phyloP scores from a whole-genome alignment of 371 early-diverging fungal species.

The Nematocida major region DNA sequence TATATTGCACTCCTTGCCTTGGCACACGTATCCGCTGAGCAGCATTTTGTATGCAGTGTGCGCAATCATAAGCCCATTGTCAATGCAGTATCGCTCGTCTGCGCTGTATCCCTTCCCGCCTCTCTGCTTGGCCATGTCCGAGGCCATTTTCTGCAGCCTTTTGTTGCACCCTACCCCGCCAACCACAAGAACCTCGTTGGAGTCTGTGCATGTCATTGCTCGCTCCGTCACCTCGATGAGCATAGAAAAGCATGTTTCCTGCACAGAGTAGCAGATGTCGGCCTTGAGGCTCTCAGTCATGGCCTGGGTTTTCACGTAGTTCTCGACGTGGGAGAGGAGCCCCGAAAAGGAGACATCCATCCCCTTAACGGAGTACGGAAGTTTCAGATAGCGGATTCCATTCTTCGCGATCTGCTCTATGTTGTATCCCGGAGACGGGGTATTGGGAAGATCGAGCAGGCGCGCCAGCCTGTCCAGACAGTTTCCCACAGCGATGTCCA shows the following conservation, averaged over 20 bases:
- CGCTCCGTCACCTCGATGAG: slow-evolving; percentile 96
- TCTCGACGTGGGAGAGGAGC: slow-evolving; percentile 78
- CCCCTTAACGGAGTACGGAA: slow-evolving; percentile 96
- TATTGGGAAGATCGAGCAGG: slow-evolving; percentile 80
- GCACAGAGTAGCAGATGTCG: slow-evolving; percentile 89
- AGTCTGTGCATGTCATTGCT: slow-evolving; percentile 94
- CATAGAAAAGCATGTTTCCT: slow-evolving; percentile 96
- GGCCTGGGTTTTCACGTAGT: slow-evolving; percentile 57
- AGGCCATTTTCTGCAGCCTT: slow-evolving; percentile 95
- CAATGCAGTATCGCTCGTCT: slow-evolving; percentile 94
- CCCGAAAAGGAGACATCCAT: slow-evolving; percentile 99
- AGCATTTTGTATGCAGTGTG: slow-evolving; percentile 74
- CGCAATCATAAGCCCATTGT: slow-evolving; percentile 99
- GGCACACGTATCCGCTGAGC: slow-evolving; percentile 66
- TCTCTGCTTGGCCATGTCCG: slow-evolving; percentile 80
- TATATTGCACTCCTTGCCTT: slow-evolving; percentile 75
- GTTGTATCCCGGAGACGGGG: slow-evolving; percentile 93
- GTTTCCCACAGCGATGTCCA: slow-evolving; percentile 98
- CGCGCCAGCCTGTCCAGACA: slow-evolving; percentile 94
- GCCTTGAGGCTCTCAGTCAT: slow-evolving; percentile 67
- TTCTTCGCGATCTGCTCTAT: slow-evolving; percentile 87
- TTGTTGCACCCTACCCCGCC: slow-evolving; percentile 91
- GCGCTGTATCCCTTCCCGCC: slow-evolving; percentile 81
- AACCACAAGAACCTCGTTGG: slow-evolving; percentile 84
- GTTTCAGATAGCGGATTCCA: slow-evolving; percentile 75